Evolutionary conservation across 2,329 filamentous ascomycete genomes (phyloP), one percentile per base, ranked within the genome.

Genomic region (Pestalotiopsis sp.): DNA sequence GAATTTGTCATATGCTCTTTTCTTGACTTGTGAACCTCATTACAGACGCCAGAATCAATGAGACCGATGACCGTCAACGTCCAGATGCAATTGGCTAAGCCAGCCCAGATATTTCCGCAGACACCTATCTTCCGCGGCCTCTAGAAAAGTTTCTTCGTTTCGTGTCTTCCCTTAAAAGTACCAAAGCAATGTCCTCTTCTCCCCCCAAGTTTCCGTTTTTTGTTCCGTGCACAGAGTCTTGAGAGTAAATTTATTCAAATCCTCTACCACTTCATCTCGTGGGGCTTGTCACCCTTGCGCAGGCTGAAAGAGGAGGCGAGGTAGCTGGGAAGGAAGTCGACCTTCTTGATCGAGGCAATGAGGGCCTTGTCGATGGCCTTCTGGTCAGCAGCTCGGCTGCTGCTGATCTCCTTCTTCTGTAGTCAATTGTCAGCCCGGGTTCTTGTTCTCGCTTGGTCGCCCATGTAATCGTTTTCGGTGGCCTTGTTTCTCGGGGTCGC

Each of bases 211-310:
- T 36, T 27, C 31, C 59, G 59, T 62, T 61, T 62, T 67, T 14
- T 52, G 56, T 67, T 39, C 67, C 65, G n/a, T 52, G 60, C 31
- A 39, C 11, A 45, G n/a, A 57, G 31, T 68, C 36, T 56, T 39
- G 31, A 41, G 20, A 41, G 45, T 38, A 9, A 20, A n/a, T 52
- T 52, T 52, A 52, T 14, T 14, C 13, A 49, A 52, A n/a, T 52
- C 31, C 52, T 68, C 87, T 98, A 99, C 91, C 95, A 99, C 87
- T 93, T 93, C 96, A 99, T 98, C 91, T 97, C 93, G 88, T 99
- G 96, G 87, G 96, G 96, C 92, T 95, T 95, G 90, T 99, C 95
- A 82, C 96, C 96, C 90, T 95, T 98, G 88, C 95, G 93, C 86
- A 99, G 92, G 91, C 93, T 97, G 93, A 99, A 99, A 83, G 92